Evolutionary conservation across 1,284 basidiomycete genomes (phyloP), one percentile per base, ranked within the genome.

Genomic region (Puccinia polysora): DNA sequence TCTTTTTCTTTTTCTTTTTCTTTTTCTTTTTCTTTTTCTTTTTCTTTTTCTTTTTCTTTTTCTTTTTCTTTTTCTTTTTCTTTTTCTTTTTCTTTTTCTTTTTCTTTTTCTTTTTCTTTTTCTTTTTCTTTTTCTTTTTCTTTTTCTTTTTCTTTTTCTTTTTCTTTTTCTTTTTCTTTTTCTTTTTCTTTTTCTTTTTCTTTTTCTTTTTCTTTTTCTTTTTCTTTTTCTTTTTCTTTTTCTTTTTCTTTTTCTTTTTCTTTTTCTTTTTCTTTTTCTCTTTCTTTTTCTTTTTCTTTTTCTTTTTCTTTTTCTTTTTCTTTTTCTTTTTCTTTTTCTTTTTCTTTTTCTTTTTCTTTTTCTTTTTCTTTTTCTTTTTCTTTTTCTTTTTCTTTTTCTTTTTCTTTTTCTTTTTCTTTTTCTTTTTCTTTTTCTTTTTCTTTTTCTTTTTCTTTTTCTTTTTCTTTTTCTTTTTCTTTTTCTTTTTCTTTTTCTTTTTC

Each of bases 231-330:
- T 25, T 52, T 52, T 52, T 10, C 25, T 52, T 52, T 23, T 14
- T 25, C 25, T 10, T 52, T 52, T 52, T 52, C 25, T 52, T 14
- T 25, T 10, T 52, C 25, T 52, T 52, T 52, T 52, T 14, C 20
- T 10, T 52, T 25, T 52, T 52, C 25, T 52, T 52, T 52, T 15
- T 25, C 25, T 52, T 52, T 14, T 52, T 52, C 25, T 15, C 20
- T 52, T 52, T 52, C 8, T 52, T 52, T 52, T 15, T 25, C 25
- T 52, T 52, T 52, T 52, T 52, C 25, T 15, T 25, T 52, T 52
- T 52, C 25, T 52, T 52, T 52, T 15, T 25, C 25, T 52, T 25
- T 52, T 52, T 52, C 25, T 10, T 52, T 14, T 25, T 52, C 25
- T 25, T 52, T 52, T 10, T 52, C 25, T 52, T 14, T 25, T 52